Conservation (phyloP, 2,329 filamentous ascomycete genomes). For the Beauveria medogensis region DNA sequence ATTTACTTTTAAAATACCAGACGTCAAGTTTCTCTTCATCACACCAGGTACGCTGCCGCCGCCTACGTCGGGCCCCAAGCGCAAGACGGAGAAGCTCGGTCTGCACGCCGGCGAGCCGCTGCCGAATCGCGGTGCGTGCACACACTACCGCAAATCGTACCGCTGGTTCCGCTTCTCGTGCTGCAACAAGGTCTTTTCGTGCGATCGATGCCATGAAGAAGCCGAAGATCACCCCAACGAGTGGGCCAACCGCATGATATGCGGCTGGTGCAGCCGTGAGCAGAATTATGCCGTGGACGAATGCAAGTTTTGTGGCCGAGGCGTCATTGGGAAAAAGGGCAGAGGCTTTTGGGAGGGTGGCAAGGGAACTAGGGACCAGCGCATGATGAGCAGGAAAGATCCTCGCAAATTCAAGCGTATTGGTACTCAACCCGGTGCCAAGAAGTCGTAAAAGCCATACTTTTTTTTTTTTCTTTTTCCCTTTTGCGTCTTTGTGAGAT, state of each 20-base stretch:
- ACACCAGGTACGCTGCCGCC: slow-evolving; percentile 42
- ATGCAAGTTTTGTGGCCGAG: slow-evolving; percentile 64
- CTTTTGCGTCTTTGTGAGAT: background rate
- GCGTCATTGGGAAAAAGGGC: slow-evolving; percentile 57
- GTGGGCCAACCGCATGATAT: slow-evolving; percentile 79
- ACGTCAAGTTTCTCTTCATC: slow-evolving; percentile 69
- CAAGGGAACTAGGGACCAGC: slow-evolving; percentile 66
- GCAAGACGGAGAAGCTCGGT: slow-evolving; percentile 46
- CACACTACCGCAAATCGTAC: slow-evolving; percentile 51
- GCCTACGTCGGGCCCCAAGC: slow-evolving; percentile 32
- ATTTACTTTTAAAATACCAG: slow-evolving; percentile 72
- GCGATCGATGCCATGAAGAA: slow-evolving; percentile 67
- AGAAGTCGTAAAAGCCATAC: slow-evolving; percentile 13
- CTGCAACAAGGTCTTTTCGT: slow-evolving; percentile 50
- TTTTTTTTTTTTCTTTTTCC: no score
- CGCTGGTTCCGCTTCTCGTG: slow-evolving; percentile 61
- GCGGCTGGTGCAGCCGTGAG: slow-evolving; percentile 71
- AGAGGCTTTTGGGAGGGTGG: slow-evolving; percentile 82
- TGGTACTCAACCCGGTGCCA: slow-evolving; percentile 30
- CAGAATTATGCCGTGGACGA: slow-evolving; percentile 71
- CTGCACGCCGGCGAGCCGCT: slow-evolving; percentile 49
- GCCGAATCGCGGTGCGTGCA: slow-evolving; percentile 44
- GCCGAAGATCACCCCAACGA: slow-evolving; percentile 65
- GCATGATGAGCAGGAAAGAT: slow-evolving; percentile 67
- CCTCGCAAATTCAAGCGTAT: slow-evolving; percentile 63